Conservation (phyloP, 23 red algal genomes). For the Gracilaria domingensis region DNA sequence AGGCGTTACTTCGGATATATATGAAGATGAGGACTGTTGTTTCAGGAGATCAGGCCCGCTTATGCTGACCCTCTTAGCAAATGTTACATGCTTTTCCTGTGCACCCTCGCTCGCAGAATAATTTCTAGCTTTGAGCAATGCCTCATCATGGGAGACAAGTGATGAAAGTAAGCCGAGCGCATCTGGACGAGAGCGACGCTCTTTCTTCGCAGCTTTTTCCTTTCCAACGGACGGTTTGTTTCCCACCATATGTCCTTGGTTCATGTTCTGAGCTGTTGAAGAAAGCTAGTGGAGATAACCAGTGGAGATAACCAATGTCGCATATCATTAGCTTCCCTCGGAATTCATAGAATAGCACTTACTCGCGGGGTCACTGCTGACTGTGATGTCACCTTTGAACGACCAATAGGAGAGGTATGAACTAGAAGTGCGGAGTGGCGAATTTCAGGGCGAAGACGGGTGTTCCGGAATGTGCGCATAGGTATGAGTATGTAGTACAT, state of each 20-base stretch:
- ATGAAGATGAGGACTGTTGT: neutral
- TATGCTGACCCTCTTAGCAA: neutral
- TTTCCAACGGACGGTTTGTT: neutral
- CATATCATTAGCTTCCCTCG: too few relatives aligned
- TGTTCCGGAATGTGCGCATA: too few relatives aligned
- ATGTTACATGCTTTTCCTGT: neutral
- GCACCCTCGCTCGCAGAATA: neutral
- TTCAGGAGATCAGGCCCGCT: neutral
- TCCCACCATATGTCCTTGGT: neutral
- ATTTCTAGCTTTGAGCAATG: neutral
- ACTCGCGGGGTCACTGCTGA: too few relatives aligned
- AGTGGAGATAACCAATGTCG: too few relatives aligned
- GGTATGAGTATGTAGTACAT: too few relatives aligned
- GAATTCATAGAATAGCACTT: too few relatives aligned
- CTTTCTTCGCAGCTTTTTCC: neutral
- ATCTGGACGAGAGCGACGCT: neutral
- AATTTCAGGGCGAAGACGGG: too few relatives aligned
- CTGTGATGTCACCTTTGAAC: too few relatives aligned
- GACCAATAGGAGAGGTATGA: too few relatives aligned
- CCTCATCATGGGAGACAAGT: neutral
- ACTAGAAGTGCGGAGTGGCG: too few relatives aligned
- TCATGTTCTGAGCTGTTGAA: neutral
- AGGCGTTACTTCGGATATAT: neutral
- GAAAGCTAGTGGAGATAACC: neutral
- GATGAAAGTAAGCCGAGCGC: slow-evolving; percentile 3